Evolutionary conservation across 2,329 filamentous ascomycete species (phyloP).

Genomic region (Zelopaecilomyces penicillatus): DNA sequence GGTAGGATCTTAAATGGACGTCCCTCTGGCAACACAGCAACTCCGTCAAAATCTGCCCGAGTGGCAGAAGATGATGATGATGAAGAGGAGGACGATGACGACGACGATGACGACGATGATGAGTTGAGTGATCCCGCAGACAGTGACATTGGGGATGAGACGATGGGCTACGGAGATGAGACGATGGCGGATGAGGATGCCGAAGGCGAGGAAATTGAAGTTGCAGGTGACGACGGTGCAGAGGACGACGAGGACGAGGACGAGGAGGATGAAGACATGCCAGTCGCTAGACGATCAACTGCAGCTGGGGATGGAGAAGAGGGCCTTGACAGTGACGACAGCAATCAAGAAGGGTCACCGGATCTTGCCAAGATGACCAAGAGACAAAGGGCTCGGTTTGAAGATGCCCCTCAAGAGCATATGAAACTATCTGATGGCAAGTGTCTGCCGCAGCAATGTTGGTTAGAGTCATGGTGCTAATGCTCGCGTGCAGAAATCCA

Average conservation of each 20-base stretch:
- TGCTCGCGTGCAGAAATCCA: conserved; percentile 43
- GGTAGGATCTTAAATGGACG: no score
- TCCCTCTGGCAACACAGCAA: conserved; percentile 9
- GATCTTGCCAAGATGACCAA: conserved; percentile 54
- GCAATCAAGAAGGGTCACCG: conserved; percentile 38
- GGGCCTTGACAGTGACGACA: conserved; percentile 26
- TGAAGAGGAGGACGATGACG: conserved; percentile 39
- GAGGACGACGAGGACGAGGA: conserved; percentile 33
- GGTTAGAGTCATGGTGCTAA: conserved; percentile 11
- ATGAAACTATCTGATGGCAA: conserved; percentile 54
- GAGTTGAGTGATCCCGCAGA: conserved; percentile 47
- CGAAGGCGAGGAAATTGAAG: conserved; percentile 37
- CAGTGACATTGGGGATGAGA: conserved; percentile 36
- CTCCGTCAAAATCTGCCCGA: conserved; percentile 24
- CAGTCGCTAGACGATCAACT: conserved; percentile 18
- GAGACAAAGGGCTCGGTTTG: conserved; percentile 50
- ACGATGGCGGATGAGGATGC: conserved; percentile 41
- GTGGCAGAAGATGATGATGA: conserved; percentile 41
- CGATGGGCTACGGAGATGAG: conserved; percentile 33
- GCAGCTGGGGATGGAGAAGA: conserved; percentile 29
- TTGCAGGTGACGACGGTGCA: conserved; percentile 33
- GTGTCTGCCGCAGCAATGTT: conserved; percentile 13
- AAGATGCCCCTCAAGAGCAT: conserved; percentile 44
- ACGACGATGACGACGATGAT: conserved; percentile 45
- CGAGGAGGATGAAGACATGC: conserved; percentile 30